Base-by-base conservation (phyloP, 2,329 filamentous ascomycete species). In the Juglanconis sp. region DNA sequence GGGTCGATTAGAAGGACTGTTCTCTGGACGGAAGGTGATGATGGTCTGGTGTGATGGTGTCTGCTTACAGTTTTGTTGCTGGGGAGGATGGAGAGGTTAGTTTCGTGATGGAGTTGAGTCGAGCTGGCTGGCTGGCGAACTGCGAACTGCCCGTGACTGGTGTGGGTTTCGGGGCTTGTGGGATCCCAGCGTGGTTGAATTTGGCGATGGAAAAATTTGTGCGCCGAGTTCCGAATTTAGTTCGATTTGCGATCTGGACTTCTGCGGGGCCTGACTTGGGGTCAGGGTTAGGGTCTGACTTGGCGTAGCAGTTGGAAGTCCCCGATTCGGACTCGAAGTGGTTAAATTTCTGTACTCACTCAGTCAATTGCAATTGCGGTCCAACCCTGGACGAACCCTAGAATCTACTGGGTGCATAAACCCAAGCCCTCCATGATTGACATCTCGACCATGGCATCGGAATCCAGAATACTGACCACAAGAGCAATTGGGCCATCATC, bases 1-100 rank as follows among this genome's bases (percentile, higher is more conserved):
- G 69, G 15, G n/a, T 53, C 59, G 62, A 61, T 68, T 57, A 67
- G 68, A 68, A 64, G 30, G 60, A 53, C 49, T 44, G 53, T 60
- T 47, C 40, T 56, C 51, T 49, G 36, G 55, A 51, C 31, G 55
- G 40, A 24, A 10, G 15, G 30, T 50, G n/a, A 15, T 17, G 35
- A 13, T 15, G n/a, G 35, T n/a, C 10, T 30, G 49, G 46, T 35
- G 34, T 49, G 46, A 9, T 42, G 49, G 32, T 49, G 44, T 30
- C 11, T 48, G 53, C 55, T 57, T 57, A 57, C 55, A 51, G 35
- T 30, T 51, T 42, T 51, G 55, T 44, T 38, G 40, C 55, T 57
- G 55, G 47, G 35, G 49, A 46, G 40, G 47, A 46, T 34, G 31
- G 53, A 55, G 44, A 55, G 53, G 55, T 50, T 57, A 40, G 55